phyloP scores from a whole-genome alignment of 345 rosid species.

The Eutrema heterophyllum region DNA sequence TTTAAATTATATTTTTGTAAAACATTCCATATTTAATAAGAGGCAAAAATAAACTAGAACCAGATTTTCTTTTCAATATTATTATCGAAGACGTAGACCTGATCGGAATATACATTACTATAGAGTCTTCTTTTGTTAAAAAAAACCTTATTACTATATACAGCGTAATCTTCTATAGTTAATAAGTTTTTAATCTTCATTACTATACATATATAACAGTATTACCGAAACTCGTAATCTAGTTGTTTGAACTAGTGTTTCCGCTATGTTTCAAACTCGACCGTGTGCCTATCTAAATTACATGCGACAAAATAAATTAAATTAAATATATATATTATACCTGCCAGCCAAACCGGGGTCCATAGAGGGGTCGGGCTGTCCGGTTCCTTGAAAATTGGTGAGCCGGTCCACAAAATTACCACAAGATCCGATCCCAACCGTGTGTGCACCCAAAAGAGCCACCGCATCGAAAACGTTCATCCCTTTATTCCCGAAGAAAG shows the following conservation, averaged over 20 bases:
- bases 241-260: not conserved
- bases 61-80: too few relatives aligned
- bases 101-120: too few relatives aligned
- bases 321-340: not conserved
- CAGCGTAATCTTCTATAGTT: too few relatives aligned
- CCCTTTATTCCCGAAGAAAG: conserved; percentile 38
- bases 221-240: not conserved
- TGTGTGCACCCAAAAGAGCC: conserved; percentile 71
- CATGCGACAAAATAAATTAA: not conserved
- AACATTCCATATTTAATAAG: too few relatives aligned
- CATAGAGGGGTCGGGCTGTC: conserved; percentile 50
- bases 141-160: too few relatives aligned
- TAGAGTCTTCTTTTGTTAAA: too few relatives aligned
- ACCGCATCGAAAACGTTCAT: conserved; percentile 45
- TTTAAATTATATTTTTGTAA: too few relatives aligned
- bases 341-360: conserved; percentile 37
- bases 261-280: not conserved
- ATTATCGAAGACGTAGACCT: too few relatives aligned
- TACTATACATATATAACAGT: too few relatives aligned
- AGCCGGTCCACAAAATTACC: conserved; percentile 47
- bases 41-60: too few relatives aligned
- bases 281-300: too few relatives aligned
- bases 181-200: too few relatives aligned
- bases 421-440: conserved; percentile 61
- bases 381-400: conserved; percentile 38